Evolutionary conservation across 2,329 filamentous ascomycete species (phyloP).

Genomic region (Apiospora kogelbergensis): DNA sequence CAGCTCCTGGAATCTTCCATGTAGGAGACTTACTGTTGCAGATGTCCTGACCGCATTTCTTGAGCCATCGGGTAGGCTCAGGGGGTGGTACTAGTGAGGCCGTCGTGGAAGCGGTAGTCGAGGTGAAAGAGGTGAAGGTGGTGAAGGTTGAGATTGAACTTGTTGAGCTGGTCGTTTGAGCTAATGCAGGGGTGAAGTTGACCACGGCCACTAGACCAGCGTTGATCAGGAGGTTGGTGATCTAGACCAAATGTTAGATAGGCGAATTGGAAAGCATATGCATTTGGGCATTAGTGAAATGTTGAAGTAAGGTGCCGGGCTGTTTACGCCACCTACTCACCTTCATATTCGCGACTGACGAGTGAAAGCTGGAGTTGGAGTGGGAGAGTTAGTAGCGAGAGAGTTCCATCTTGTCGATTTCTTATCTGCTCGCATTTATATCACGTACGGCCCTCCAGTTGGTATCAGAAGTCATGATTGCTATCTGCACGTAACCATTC

Average conservation of each 20-base stretch:
- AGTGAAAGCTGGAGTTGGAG: background rate
- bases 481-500: background rate
- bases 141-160: background rate
- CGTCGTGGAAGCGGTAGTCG: background rate
- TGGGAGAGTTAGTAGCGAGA: background rate
- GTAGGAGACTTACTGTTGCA: background rate
- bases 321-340: background rate
- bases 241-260: background rate
- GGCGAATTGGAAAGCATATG: too few species aligned
- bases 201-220: background rate
- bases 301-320: background rate
- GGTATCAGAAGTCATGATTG: too few species aligned
- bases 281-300: background rate
- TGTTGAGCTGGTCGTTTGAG: background rate
- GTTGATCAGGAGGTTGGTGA: background rate
- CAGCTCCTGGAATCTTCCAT: background rate
- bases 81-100: background rate
- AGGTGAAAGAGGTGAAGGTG: background rate
- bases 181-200: background rate
- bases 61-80: background rate
- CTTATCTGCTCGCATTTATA: background rate
- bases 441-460: too few species aligned
- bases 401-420: background rate
- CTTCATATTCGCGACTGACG: background rate
- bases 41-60: background rate